These are phyloP conservation scores for Pseudozyma pruni DNA, from an alignment of 1,284 basidiomycete genomes.

Conservation along the genomic window DNA sequence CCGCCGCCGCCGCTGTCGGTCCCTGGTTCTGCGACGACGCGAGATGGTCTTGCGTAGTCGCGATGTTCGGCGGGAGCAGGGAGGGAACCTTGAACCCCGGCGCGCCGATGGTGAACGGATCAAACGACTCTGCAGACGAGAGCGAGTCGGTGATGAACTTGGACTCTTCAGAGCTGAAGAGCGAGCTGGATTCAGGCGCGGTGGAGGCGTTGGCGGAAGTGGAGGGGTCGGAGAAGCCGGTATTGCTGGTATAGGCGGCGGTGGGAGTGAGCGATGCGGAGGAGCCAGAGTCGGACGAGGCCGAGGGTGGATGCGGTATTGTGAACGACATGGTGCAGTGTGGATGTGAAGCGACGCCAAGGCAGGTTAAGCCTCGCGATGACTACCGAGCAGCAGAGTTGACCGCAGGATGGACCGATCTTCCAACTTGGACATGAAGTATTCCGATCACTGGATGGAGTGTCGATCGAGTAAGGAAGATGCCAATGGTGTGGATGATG, in stretches of 20 bases:
- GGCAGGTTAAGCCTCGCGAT: background rate
- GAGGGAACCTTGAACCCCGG: constrained; percentile 61
- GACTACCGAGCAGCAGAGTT: too few species aligned
- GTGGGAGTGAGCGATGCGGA: constrained; percentile 42
- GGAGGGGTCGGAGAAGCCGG: constrained; percentile 23
- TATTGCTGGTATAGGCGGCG: constrained; percentile 27
- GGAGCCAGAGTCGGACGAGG: constrained; percentile 45
- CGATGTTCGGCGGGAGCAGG: constrained; percentile 50
- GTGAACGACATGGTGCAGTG: constrained; percentile 32
- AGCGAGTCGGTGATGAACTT: constrained; percentile 60
- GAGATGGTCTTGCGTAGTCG: constrained; percentile 28
- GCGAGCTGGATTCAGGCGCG: constrained; percentile 23
- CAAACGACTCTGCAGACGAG: constrained; percentile 52
- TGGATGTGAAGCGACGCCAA: background rate
- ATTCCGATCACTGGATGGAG: too few species aligned
- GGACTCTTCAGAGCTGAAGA: constrained; percentile 58
- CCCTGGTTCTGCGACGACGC: background rate
- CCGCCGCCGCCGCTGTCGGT: constrained; percentile 4
- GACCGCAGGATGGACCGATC: too few species aligned
- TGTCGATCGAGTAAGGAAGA: too few species aligned
- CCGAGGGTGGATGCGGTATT: constrained; percentile 31
- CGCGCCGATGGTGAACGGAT: constrained; percentile 59
- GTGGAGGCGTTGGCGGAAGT: constrained; percentile 7
- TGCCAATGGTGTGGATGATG: too few species aligned
- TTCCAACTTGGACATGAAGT: too few species aligned